phyloP scores from a whole-genome alignment of 345 rosid species.

The Mangifera indica region DNA sequence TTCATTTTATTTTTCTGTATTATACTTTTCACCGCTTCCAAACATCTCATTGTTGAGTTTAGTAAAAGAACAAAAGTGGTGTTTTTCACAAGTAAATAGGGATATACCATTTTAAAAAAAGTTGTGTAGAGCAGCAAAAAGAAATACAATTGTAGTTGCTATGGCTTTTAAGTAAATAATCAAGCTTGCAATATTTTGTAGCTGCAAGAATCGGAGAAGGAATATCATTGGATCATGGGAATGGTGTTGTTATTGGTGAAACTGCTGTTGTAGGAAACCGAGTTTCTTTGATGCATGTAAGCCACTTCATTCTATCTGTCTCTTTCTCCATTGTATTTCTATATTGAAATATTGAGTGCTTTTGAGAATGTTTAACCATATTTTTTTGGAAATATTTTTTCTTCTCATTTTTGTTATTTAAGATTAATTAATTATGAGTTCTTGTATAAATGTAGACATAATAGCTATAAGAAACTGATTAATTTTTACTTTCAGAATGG shows the following conservation, averaged over 20 bases:
- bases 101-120: neutral
- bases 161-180: neutral
- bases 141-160: neutral
- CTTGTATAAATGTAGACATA: neutral
- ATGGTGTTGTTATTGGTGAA: slow-evolving; percentile 91
- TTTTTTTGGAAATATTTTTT: neutral
- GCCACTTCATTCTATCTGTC: slow-evolving; percentile 14
- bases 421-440: too few species aligned
- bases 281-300: slow-evolving; percentile 88
- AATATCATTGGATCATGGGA: slow-evolving; percentile 82
- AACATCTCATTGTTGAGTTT: neutral
- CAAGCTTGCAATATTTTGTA: slow-evolving; percentile 25
- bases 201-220: slow-evolving; percentile 92
- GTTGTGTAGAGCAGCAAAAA: slow-evolving; percentile 1
- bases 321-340: neutral
- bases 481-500: neutral
- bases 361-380: neutral
- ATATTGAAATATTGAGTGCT: neutral
- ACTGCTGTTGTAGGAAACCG: slow-evolving; percentile 74
- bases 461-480: neutral
- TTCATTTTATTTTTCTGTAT: slow-evolving; percentile 8
- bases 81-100: neutral
- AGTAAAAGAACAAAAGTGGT: neutral
- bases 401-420: too few species aligned
- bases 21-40: neutral